These are phyloP conservation scores for Lachnellula subtilissima DNA, from an alignment of 2,329 filamentous ascomycete genomes.

Conservation along the genomic window DNA sequence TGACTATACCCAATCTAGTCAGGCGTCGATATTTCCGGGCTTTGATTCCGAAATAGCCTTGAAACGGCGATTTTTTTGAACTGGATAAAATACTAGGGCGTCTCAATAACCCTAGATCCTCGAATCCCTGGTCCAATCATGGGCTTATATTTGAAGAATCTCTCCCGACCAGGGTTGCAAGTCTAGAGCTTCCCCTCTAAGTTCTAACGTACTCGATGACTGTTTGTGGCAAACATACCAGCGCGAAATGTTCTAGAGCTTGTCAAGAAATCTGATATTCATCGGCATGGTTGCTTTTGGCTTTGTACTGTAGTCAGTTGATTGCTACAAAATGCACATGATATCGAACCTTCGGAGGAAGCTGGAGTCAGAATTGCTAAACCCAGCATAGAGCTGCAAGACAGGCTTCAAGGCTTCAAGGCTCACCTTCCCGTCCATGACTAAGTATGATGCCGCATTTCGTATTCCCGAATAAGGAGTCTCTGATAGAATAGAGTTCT, in stretches of 20 bases:
- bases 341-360: neutral
- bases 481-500: neutral
- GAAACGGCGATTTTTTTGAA: neutral
- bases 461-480: neutral
- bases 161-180: too few relatives aligned
- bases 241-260: neutral
- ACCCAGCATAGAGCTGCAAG: neutral
- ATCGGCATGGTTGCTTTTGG: neutral
- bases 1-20: neutral
- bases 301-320: neutral
- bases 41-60: neutral
- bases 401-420: neutral
- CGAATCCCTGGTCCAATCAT: too few relatives aligned
- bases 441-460: neutral
- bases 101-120: too few relatives aligned
- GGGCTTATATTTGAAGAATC: too few relatives aligned
- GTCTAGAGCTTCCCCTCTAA: too few relatives aligned
- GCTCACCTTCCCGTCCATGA: neutral
- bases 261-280: neutral
- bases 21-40: neutral
- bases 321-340: neutral
- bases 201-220: neutral
- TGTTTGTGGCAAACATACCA: neutral
- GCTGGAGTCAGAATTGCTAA: neutral
- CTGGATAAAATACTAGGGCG: neutral